Evolutionary conservation across 352 stramenopile species (phyloP), one percentile per base, ranked within the genome.

Genomic region (Phytophthora pistaciae): DNA sequence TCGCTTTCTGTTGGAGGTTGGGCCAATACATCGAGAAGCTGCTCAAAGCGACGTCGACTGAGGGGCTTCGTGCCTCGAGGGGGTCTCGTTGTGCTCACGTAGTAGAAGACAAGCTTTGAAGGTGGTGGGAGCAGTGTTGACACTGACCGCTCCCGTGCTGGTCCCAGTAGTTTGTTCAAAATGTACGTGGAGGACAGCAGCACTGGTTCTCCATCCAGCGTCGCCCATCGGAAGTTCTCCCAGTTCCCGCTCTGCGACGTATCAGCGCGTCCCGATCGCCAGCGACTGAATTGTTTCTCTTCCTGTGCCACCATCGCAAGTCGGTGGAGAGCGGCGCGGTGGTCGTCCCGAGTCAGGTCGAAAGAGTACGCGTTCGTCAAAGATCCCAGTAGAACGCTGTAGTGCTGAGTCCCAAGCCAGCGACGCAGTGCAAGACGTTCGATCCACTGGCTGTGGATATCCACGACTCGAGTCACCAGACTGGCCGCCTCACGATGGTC

Each of bases 211-310:
- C 84, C 80, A 56, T 96, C 89, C 53, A 96, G 59, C 0, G 72
- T 88, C 8, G 91, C 91, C 72, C 93, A 89, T 11, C 92, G 84
- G 58, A 97, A 98, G 66, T 97, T 98, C 64, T 96, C 84, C 88
- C 90, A 97, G 62, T 97, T 91, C 9, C 90, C 90, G 18, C 93
- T 87, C 69, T 97, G 90, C 2, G 86, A 95, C 2, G 85, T 97
- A 65, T 96, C 88, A 18, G 60, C 52, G 3, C 82, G 68, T 14
- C 80, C 78, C 0, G 77, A 88, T 16, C 72, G 75, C 64, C 79
- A 84, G 42, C 80, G 85, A 70, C 82, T 91, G 27, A 91, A 92
- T 25, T 77, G 66, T 52, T 92, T 92, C 42, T 97, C 88, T 14
- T 83, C 74, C 53, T 96, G 80, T 13, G 90, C 90, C 7, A 95